Evolutionary conservation across 345 rosid genomes (phyloP).

Genomic region (Camelina hispida): DNA sequence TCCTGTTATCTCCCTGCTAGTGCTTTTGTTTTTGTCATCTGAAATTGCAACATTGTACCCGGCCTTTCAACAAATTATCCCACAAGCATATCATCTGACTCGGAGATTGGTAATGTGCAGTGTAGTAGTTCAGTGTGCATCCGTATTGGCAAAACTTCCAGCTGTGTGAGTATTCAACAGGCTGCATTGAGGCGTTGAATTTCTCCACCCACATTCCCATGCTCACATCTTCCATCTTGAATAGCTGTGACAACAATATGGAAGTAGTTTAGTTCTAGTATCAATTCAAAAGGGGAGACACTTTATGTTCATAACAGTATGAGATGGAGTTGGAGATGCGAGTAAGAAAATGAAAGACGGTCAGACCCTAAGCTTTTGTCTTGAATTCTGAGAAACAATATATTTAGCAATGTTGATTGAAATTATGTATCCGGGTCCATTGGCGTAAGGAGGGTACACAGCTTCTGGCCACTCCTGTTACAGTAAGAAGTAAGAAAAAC

Average conservation of each 20-base stretch:
- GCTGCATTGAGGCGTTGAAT: conserved; percentile 58
- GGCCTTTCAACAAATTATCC: conserved; percentile 84
- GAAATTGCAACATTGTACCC: conserved; percentile 80
- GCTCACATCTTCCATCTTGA: conserved; percentile 99
- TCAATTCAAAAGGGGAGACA: conserved; percentile 4
- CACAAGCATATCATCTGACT: conserved; percentile 93
- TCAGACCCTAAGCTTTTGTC: conserved; percentile 66
- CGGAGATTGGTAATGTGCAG: conserved; percentile 97
- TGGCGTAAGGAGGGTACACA: conserved; percentile 94
- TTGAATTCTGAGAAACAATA: conserved; percentile 62
- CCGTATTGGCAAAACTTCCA: conserved; percentile 98
- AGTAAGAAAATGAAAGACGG: background rate
- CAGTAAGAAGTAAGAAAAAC: conserved; percentile 30
- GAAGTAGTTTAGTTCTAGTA: background rate
- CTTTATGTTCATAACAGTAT: background rate
- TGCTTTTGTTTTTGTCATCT: conserved; percentile 53
- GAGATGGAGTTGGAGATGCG: conserved; percentile 1
- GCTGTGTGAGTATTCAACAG: conserved; percentile 88
- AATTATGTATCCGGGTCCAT: conserved; percentile 90
- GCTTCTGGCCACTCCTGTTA: conserved; percentile 96
- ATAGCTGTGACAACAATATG: conserved; percentile 60
- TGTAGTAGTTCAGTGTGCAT: conserved; percentile 82
- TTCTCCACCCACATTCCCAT: conserved; percentile 99
- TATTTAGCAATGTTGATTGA: conserved; percentile 73
- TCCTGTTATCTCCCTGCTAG: background rate